These are phyloP conservation scores for Tricholoma furcatifolium DNA, from an alignment of 768 basidiomycete species.

Conservation along the genomic window DNA sequence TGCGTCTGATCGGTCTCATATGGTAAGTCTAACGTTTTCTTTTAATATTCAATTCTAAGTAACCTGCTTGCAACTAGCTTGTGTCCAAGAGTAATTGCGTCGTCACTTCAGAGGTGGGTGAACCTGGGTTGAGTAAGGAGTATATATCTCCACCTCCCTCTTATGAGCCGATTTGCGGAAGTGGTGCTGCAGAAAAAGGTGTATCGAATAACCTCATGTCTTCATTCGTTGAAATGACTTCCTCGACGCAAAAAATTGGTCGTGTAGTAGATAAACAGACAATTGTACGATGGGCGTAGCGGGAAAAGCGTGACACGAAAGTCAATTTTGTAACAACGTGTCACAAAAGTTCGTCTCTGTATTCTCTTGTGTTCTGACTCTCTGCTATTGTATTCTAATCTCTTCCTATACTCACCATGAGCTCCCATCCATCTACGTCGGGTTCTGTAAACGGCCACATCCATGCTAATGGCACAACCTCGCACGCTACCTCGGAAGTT, in stretches of 20 bases:
- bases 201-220: slow-evolving; percentile 55
- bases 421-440: slow-evolving; percentile 39
- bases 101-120: background rate
- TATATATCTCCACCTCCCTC: slow-evolving; percentile 48
- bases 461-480: slow-evolving; percentile 48
- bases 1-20: slow-evolving; percentile 76
- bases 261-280: slow-evolving; percentile 33
- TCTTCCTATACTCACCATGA: slow-evolving; percentile 24
- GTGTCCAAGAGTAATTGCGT: background rate
- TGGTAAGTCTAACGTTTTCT: slow-evolving; percentile 40
- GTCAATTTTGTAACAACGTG: slow-evolving; percentile 16
- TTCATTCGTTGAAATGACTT: slow-evolving; percentile 53
- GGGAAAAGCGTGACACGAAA: slow-evolving; percentile 5
- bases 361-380: slow-evolving; percentile 14
- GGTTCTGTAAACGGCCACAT: slow-evolving; percentile 51
- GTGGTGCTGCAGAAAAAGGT: slow-evolving; percentile 33
- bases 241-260: slow-evolving; percentile 35
- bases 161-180: slow-evolving; percentile 51
- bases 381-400: slow-evolving; percentile 7
- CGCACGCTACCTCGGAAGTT: slow-evolving; percentile 35
- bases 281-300: slow-evolving; percentile 3
- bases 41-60: background rate
- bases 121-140: background rate
- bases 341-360: slow-evolving; percentile 13
- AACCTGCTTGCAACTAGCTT: slow-evolving; percentile 7